These are phyloP conservation scores for Beta lomatogona DNA, from an alignment of 179 eudicot species.

Conservation along the genomic window DNA sequence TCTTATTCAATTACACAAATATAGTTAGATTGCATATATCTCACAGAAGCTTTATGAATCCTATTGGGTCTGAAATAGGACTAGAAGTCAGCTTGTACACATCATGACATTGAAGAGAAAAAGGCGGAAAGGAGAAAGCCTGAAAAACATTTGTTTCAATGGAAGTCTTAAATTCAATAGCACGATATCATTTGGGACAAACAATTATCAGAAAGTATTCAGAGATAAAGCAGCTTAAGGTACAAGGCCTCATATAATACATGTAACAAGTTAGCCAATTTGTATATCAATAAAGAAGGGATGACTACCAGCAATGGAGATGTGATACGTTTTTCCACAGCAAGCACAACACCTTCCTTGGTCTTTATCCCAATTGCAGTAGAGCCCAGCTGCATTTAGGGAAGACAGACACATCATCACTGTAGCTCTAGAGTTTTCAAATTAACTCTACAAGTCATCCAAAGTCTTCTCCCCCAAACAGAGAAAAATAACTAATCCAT, in stretches of 20 bases:
- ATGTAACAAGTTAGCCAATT: background rate
- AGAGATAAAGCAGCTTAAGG: constrained; percentile 1
- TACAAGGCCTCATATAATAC: background rate
- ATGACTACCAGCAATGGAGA: constrained; percentile 86
- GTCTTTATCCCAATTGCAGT: constrained; percentile 98
- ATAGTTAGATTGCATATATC: background rate
- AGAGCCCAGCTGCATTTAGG: constrained; percentile 74
- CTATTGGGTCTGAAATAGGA: background rate
- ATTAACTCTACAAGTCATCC: background rate
- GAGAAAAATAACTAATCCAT: background rate
- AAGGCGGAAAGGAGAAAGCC: background rate
- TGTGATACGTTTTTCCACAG: constrained; percentile 98
- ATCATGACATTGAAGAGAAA: background rate
- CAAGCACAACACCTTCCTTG: constrained; percentile 97
- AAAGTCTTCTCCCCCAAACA: background rate
- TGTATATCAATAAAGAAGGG: background rate
- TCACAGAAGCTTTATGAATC: background rate
- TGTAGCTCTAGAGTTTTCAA: background rate
- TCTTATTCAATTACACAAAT: background rate
- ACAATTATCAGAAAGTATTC: background rate
- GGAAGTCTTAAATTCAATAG: background rate
- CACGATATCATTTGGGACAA: background rate
- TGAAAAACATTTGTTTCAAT: background rate
- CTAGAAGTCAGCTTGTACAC: background rate
- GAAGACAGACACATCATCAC: constrained; percentile 9